Evolutionary conservation across 2,329 filamentous ascomycete genomes (phyloP).

Genomic region (Phialophora tarda): DNA sequence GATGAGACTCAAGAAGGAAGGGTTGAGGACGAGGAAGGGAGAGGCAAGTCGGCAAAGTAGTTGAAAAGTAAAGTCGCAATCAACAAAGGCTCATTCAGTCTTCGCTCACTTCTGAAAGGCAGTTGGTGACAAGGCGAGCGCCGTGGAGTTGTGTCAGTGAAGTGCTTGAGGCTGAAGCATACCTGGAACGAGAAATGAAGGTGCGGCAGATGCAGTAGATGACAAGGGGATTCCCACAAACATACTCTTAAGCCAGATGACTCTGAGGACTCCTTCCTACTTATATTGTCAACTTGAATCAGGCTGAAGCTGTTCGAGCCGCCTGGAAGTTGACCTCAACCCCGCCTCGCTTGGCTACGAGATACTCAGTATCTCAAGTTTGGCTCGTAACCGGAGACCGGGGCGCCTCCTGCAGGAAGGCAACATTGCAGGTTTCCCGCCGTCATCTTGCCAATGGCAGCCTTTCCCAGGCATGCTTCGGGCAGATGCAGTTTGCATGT

Average conservation of each 20-base stretch:
- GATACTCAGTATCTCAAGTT: neutral
- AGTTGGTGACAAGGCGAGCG: neutral
- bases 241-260: neutral
- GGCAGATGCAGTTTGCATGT: neutral
- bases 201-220: neutral
- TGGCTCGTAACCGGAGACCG: neutral
- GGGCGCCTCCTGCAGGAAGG: neutral
- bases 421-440: neutral
- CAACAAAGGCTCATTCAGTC: neutral
- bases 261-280: too few species aligned
- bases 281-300: neutral
- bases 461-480: neutral
- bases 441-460: neutral
- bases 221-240: neutral
- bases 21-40: neutral
- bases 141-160: neutral
- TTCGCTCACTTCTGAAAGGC: neutral
- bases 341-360: neutral
- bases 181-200: neutral
- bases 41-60: neutral
- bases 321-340: neutral
- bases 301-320: neutral
- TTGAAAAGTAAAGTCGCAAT: neutral
- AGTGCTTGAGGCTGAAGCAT: neutral
- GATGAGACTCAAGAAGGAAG: neutral